Base-by-base conservation (phyloP, 768 basidiomycete genomes). In the Phanerochaete sordida region DNA sequence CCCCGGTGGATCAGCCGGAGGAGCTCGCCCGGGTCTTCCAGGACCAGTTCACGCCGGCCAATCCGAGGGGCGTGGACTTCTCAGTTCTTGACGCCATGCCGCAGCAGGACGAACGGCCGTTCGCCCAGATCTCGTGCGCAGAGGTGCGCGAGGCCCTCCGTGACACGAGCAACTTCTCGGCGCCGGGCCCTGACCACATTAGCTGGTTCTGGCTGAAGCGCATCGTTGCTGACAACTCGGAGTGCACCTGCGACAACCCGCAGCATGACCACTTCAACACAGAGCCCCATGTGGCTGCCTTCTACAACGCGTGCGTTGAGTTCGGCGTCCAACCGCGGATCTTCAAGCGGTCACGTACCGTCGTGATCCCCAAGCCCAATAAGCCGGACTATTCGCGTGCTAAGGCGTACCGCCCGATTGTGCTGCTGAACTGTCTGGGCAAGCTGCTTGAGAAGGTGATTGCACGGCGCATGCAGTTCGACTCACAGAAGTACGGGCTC, bases 331-430 rank as follows among this genome's bases (percentile, higher is more conserved):
- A 65, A 43, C 69, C 66, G 0, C 23, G 24, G 1, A 24, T 49
- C 26, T 70, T 64, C 56, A 62, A 60, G 46, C 11, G 16, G 2
- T 57, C 62, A 1, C 50, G 59, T 11, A 64, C 68, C 0, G 62
- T 71, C 0, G 57, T 68, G 26, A 60, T 71, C 23, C 62, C 66
- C 2, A 71, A 71, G 57, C 68, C 67, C 0, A 50, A 63, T 26
- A 66, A 67, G 52, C 54, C 58, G 2, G 68, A 68, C 57, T 67
- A 69, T 48, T 30, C 59, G 1, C 37, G 54, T 1, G 58, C 68
- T 2, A 70, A 69, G 52, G 64, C 69, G 1, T 72, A 69, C 58
- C 64, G 67, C 39, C 69, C 64, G 0, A 71, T 72, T 45, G 63
- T 65, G 1, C 66, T 72, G 0, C 60, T 69, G 15, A 60, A 66